Percentiles rank a stretch among this genome's conserved stretches.
phyloP scores from a whole-genome alignment of 352 stramenopile genomes.

The Discostella stelligera region DNA sequence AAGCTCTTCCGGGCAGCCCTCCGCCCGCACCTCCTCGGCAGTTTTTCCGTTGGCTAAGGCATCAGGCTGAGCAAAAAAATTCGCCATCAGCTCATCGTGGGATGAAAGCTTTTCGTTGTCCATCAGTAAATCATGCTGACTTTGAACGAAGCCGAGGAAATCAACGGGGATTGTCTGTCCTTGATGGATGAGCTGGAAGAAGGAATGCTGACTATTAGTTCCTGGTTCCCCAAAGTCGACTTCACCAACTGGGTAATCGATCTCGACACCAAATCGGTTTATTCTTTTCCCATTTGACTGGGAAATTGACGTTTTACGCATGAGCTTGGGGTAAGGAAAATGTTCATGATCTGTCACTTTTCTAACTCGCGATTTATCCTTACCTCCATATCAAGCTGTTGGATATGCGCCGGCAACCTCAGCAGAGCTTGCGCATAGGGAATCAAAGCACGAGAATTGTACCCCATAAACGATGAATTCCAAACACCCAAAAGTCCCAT shows the following conservation, averaged over 20 bases:
- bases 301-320: not conserved
- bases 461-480: conserved; percentile 96
- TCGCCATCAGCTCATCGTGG: conserved; percentile 99
- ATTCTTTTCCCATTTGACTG: conserved; percentile 96
- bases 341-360: not conserved
- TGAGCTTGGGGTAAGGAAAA: not conserved
- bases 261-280: conserved; percentile 89
- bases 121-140: conserved; percentile 86
- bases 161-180: conserved; percentile 95
- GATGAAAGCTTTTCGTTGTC: conserved; percentile 90
- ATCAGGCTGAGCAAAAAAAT: conserved; percentile 99
- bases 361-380: conserved; percentile 5
- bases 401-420: conserved; percentile 97
- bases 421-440: conserved; percentile 92
- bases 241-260: conserved; percentile 96
- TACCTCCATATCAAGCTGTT: conserved; percentile 91
- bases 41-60: conserved; percentile 95
- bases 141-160: conserved; percentile 97
- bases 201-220: conserved; percentile 98
- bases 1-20: conserved; percentile 89
- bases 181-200: conserved; percentile 97
- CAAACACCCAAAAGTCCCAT: conserved; percentile 97
- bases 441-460: conserved; percentile 90
- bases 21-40: conserved; percentile 89
- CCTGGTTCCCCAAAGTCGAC: conserved; percentile 98